Evolutionary conservation across 1,139 yeast genomes (phyloP), one percentile per base, ranked within the genome.

Genomic region (Sugiyamaella pinicola): DNA sequence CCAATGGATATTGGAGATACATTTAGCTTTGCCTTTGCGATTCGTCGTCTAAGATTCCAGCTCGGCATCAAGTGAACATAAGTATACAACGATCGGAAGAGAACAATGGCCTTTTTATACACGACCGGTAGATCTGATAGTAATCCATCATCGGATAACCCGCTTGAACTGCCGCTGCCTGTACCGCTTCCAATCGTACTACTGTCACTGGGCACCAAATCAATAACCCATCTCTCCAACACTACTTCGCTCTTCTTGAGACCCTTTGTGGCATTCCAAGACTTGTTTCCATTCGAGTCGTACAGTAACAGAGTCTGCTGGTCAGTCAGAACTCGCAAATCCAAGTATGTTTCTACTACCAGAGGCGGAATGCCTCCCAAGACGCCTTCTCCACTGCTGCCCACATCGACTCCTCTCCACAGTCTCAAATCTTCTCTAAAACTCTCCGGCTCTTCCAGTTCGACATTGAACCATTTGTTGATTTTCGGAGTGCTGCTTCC

Each of bases 221-320:
- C 96, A 35, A 93, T 74, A 22, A 89, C 74, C 99, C 99, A 93
- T 55, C 99, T 76, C 66, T 93, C 99, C 54, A 93, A 72, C 1
- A 93, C 96, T 15, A 93, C 81, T 68, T 91, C 98, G 12, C 82
- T 75, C 62, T 84, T 85, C 64, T 79, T 82, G 2, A 77, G 76
- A 15, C 82, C 81, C 53, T 75, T 76, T 13, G 66, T 74, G 12
- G 82, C 83, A 33, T 75, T 73, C 80, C 81, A 79, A n/a, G 72
- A 59, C 53, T 71, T 71, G 39, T n/a, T n/a, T n/a, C 76, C 76
- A 4, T 73, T 76, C 8, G 70, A 66, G 53, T 81, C 91, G 54
- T 81, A 84, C 33, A 74, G 69, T 45, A 83, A 79, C 43, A 90
- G 76, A 10, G 84, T 75, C 59, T 87, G 90, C 44, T 80, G 79